These are phyloP conservation scores for Phylloporus sp. DNA, from an alignment of 768 basidiomycete species.

Conservation along the genomic window DNA sequence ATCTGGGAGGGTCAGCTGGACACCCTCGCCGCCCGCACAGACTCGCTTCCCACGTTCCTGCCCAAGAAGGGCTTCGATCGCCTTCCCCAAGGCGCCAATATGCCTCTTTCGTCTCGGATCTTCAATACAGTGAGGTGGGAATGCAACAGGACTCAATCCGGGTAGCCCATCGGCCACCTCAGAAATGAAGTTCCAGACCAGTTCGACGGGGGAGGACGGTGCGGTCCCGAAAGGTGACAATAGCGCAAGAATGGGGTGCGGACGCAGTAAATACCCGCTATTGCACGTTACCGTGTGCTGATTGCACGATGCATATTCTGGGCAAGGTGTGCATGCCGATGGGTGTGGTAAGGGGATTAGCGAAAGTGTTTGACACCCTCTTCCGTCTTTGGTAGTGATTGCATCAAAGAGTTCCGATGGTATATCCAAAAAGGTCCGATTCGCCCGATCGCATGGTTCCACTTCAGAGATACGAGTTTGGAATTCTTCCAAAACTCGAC, in stretches of 20 bases:
- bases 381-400: constrained; percentile 29
- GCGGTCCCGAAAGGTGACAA: constrained; percentile 40
- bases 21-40: constrained; percentile 50
- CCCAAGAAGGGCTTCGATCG: constrained; percentile 60
- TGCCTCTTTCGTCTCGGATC: constrained; percentile 71
- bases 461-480: constrained; percentile 44
- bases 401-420: constrained; percentile 25
- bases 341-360: constrained; percentile 56
- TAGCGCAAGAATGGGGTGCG: constrained; percentile 53
- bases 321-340: constrained; percentile 67
- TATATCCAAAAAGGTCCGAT: constrained; percentile 44
- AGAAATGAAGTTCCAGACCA: constrained; percentile 46
- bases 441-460: constrained; percentile 54
- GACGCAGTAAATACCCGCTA: constrained; percentile 59
- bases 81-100: constrained; percentile 72
- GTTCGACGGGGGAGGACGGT: constrained; percentile 36
- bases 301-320: constrained; percentile 62
- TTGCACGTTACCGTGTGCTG: constrained; percentile 60
- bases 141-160: constrained; percentile 68
- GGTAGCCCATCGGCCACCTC: constrained; percentile 63
- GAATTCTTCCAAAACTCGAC: constrained; percentile 48
- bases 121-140: constrained; percentile 73
- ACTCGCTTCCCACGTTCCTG: constrained; percentile 61
- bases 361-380: constrained; percentile 52
- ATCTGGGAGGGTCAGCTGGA: constrained; percentile 30